Evolutionary conservation across 2,329 filamentous ascomycete species (phyloP).

Genomic region (Ceratocystis ficicola): DNA sequence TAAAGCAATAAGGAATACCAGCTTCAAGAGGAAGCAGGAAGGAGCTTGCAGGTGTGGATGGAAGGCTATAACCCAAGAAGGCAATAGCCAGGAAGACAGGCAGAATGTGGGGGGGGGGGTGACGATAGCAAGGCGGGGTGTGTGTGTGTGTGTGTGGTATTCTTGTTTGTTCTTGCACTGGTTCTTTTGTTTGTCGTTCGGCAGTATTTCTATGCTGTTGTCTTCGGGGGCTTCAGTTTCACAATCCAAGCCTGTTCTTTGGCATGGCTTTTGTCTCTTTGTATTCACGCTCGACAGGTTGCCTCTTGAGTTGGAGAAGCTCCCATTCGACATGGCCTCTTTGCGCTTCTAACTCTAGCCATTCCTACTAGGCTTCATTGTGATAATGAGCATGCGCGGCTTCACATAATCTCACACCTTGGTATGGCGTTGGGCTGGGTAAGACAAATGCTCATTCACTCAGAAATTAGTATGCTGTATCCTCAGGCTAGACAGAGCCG

Average conservation of each 20-base stretch:
- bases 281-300: too few species aligned
- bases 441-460: background rate
- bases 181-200: too few species aligned
- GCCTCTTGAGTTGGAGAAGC: too few species aligned
- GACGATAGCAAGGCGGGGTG: background rate
- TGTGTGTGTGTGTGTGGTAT: too few species aligned
- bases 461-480: background rate
- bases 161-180: too few species aligned
- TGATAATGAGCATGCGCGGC: background rate
- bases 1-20: background rate
- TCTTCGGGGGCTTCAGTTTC: too few species aligned
- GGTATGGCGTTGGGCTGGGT: background rate
- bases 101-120: constrained; percentile 1
- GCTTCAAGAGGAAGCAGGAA: background rate
- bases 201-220: too few species aligned
- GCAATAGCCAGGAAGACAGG: constrained; percentile 9
- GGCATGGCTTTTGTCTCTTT: too few species aligned
- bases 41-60: background rate
- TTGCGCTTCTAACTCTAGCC: too few species aligned
- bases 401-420: background rate
- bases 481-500: background rate
- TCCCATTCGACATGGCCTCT: too few species aligned
- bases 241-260: too few species aligned
- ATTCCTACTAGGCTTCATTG: too few species aligned
- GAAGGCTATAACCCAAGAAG: background rate